These are phyloP conservation scores for Colletotrichum liaoningense DNA, from an alignment of 2,329 filamentous ascomycete species.

Conservation along the genomic window DNA sequence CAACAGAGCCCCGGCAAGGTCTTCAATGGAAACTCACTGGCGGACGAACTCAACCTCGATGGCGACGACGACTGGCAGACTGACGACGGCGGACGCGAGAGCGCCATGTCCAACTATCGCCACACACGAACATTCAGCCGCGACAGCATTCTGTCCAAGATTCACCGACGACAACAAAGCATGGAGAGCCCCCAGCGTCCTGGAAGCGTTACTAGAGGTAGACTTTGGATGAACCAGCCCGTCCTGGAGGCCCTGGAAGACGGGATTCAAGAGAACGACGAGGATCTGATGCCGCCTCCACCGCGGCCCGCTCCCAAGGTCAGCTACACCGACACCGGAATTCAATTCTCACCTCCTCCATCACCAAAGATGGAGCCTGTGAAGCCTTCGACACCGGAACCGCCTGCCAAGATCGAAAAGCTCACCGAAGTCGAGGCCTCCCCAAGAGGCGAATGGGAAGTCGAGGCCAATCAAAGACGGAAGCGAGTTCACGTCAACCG, in stretches of 20 bases:
- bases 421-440: slow-evolving; percentile 56
- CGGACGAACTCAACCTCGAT: slow-evolving; percentile 90
- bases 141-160: slow-evolving; percentile 63
- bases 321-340: slow-evolving; percentile 78
- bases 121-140: slow-evolving; percentile 68
- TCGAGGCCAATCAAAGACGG: slow-evolving; percentile 75
- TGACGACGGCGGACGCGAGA: slow-evolving; percentile 77
- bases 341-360: slow-evolving; percentile 86
- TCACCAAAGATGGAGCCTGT: slow-evolving; percentile 68
- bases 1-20: slow-evolving; percentile 65
- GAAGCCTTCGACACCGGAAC: slow-evolving; percentile 57
- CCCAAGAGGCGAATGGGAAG: slow-evolving; percentile 64
- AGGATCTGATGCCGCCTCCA: slow-evolving; percentile 43
- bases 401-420: slow-evolving; percentile 48
- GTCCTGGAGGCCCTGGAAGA: slow-evolving; percentile 68
- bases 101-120: slow-evolving; percentile 62
- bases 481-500: slow-evolving; percentile 72
- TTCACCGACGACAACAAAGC: slow-evolving; percentile 68
- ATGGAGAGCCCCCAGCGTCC: slow-evolving; percentile 67
- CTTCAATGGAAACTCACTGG: slow-evolving; percentile 78
- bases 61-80: slow-evolving; percentile 80
- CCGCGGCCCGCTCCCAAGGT: slow-evolving; percentile 49
- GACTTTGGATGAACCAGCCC: slow-evolving; percentile 63
- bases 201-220: slow-evolving; percentile 65
- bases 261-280: slow-evolving; percentile 61